Evolutionary conservation across 2,329 filamentous ascomycete genomes (phyloP), one percentile per base, ranked within the genome.

Genomic region (Fusarium papillatum): DNA sequence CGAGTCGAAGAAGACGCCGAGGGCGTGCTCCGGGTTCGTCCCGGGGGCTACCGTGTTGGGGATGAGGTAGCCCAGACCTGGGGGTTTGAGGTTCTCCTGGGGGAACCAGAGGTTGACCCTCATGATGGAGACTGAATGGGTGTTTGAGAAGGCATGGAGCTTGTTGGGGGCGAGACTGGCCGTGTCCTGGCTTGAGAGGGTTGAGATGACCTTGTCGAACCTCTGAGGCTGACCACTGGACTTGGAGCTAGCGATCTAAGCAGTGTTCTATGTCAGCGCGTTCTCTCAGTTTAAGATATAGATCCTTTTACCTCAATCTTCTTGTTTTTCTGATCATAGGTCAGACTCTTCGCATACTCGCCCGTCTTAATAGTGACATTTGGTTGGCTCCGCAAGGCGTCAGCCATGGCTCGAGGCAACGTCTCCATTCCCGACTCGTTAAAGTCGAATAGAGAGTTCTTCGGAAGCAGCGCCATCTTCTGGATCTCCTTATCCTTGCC

Each of bases 1-100:
- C 4, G 93, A 95, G 84, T 98, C 95, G 83, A 98, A 98, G 71
- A 98, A 94, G 64, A 98, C 96, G 73, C 97, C 97, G 8, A 99
- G 91, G 1, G 93, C 94, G 72, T 92, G 90, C 82, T 98, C 95
- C 2, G 95, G 94, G 81, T 98, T 98, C 76, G 95, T 88, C 43
- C 91, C 90, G 60, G 89, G 87, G 5, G 93, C 89, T 2, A 95
- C 88, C 19, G 92, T 92, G 70, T 92, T 91, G 2, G 97, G 96
- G 70, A 99, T 94, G 7, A 99, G 90, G 83, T 98, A 98, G 75
- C 97, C 97, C 81, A 98, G 97, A 22, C 96, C 97, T 36, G 87
- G 85, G 68, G 92, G 86, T 17, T 91, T 90, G 41, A 98, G 85
- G 69, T 90, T 81, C 9, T 92, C 88, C 53, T 91, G 87, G 2